Percentiles rank a stretch among this genome's conserved stretches.
phyloP scores from a whole-genome alignment of 345 rosid species.

The Moringa oleifera region DNA sequence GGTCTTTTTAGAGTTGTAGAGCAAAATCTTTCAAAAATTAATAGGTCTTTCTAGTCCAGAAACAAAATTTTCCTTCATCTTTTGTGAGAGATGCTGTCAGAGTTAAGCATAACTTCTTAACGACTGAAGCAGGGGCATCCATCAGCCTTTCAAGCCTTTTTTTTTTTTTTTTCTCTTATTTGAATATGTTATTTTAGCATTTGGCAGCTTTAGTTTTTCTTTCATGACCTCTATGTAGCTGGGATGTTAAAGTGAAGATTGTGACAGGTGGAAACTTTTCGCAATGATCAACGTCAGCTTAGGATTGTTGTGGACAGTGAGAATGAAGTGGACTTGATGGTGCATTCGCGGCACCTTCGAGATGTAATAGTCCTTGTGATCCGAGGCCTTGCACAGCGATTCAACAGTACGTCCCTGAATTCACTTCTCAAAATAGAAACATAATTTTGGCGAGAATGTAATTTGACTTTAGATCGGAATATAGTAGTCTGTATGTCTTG shows the following conservation, averaged over 20 bases:
- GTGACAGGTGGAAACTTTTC: slow-evolving; percentile 70
- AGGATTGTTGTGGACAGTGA: slow-evolving; percentile 89
- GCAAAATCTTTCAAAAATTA: too few relatives aligned
- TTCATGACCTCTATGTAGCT: too few relatives aligned
- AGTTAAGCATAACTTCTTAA: too few relatives aligned
- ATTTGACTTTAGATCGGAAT: neutral
- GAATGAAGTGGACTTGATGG: slow-evolving; percentile 72
- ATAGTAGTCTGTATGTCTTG: neutral
- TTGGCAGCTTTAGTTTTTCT: too few relatives aligned
- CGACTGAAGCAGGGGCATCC: too few relatives aligned
- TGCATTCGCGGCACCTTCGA: slow-evolving; percentile 72
- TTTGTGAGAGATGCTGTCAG: too few relatives aligned
- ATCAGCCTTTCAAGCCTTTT: too few relatives aligned
- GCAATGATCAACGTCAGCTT: slow-evolving; percentile 76
- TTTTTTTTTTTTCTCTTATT: too few relatives aligned
- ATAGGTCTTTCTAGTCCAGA: too few relatives aligned
- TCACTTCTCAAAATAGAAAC: slow-evolving; percentile 81
- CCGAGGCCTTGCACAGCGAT: slow-evolving; percentile 88
- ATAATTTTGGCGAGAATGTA: slow-evolving; percentile 17
- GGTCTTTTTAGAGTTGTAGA: too few relatives aligned
- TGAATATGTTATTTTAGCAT: too few relatives aligned
- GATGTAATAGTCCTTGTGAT: slow-evolving; percentile 78
- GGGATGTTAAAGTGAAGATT: neutral
- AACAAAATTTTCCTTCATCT: too few relatives aligned
- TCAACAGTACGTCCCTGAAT: slow-evolving; percentile 95